Percentiles rank a stretch among this genome's conserved stretches.
Evolutionary conservation across 352 stramenopile genomes (phyloP).

Genomic region (Phytophthora meadii): DNA sequence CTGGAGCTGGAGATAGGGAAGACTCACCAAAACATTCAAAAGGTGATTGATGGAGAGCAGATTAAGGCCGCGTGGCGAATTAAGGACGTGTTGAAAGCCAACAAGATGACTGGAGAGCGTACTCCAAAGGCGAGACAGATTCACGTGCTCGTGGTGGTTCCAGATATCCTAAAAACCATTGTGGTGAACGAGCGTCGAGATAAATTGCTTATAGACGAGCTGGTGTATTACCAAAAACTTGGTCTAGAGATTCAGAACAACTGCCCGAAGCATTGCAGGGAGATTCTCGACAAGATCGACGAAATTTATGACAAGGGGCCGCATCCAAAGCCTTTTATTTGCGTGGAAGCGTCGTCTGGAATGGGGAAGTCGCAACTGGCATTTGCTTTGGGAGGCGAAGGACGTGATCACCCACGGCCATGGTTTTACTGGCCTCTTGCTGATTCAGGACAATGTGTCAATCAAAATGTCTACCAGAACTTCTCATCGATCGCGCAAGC

Average conservation of each 20-base stretch:
- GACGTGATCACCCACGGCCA: not conserved
- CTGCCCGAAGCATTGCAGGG: not conserved
- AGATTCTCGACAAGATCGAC: conserved; percentile 15
- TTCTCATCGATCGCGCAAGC: not conserved
- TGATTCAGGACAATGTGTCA: too few relatives aligned
- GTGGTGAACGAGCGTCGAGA: not conserved
- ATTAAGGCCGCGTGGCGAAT: too few relatives aligned
- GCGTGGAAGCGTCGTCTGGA: conserved; percentile 13
- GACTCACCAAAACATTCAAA: too few relatives aligned
- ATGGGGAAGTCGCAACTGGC: conserved; percentile 23
- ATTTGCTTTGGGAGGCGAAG: conserved; percentile 15
- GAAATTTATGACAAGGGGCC: not conserved
- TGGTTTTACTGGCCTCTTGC: conserved; percentile 14
- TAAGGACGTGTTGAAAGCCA: too few relatives aligned
- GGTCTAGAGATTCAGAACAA: not conserved
- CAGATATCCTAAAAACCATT: not conserved
- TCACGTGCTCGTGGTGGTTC: not conserved
- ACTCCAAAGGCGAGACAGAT: not conserved
- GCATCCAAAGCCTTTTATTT: conserved; percentile 3
- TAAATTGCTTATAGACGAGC: not conserved
- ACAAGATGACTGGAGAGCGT: too few relatives aligned
- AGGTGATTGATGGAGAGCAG: too few relatives aligned
- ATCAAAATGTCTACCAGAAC: not conserved
- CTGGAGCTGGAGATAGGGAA: too few relatives aligned
- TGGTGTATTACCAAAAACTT: conserved; percentile 1